phyloP scores from a whole-genome alignment of 2,329 filamentous ascomycete genomes.

The Phaeoacremonium minimum region DNA sequence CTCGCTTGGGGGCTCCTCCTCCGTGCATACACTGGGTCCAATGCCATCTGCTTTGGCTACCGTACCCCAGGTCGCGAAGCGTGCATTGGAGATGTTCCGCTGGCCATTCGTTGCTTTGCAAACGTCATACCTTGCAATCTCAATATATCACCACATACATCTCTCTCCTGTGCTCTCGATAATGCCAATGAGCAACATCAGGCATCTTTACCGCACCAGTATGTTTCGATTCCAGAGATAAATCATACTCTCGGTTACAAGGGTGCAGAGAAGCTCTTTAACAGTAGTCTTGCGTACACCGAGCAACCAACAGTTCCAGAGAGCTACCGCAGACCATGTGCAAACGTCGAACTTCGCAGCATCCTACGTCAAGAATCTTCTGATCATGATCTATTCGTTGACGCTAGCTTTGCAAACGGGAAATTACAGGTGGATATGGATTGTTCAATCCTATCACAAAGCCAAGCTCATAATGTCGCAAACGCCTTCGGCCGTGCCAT shows the following conservation, averaged over 20 bases:
- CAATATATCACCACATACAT: constrained; percentile 24
- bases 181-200: constrained; percentile 24
- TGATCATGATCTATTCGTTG: constrained; percentile 41
- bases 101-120: constrained; percentile 43
- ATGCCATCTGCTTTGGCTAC: constrained; percentile 52
- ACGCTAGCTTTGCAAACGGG: constrained; percentile 34
- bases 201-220: constrained; percentile 32
- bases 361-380: constrained; percentile 35
- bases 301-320: constrained; percentile 30
- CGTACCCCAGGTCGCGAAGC: constrained; percentile 39
- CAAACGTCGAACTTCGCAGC: constrained; percentile 23
- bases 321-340: constrained; percentile 22
- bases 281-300: constrained; percentile 45
- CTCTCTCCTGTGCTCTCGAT: constrained; percentile 25
- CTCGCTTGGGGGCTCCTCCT: constrained; percentile 58
- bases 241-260: constrained; percentile 39
- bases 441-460: constrained; percentile 34
- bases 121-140: constrained; percentile 28
- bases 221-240: constrained; percentile 39
- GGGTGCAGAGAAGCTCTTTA: constrained; percentile 38
- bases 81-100: constrained; percentile 30
- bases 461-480: constrained; percentile 42
- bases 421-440: constrained; percentile 38
- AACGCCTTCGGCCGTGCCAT: constrained; percentile 50
- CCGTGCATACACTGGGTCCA: constrained; percentile 46